A percentile compares a stretch with the other conserved stretches of the same genome.
Conservation (phyloP, 2,329 filamentous ascomycete genomes). For the Fusarium fujikuroi region DNA sequence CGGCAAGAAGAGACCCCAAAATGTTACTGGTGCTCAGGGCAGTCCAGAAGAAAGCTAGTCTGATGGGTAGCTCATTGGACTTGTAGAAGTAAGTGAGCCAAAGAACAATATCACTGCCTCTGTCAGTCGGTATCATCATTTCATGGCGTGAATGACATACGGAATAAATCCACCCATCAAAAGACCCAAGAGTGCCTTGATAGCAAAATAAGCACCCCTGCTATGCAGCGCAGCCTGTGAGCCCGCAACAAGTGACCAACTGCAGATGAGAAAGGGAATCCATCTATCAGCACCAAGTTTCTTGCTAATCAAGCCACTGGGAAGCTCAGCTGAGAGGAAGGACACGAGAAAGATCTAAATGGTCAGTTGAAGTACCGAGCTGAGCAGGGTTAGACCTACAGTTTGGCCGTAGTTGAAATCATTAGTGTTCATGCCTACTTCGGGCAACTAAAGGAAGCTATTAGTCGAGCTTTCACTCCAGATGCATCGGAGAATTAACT, state of each 20-base stretch:
- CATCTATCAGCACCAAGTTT: constrained; percentile 60
- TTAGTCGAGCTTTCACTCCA: rapidly evolving
- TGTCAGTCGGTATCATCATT: not conserved
- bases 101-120: constrained; percentile 60
- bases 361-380: not conserved
- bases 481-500: not conserved
- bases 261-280: constrained; percentile 56
- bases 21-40: constrained; percentile 68
- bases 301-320: constrained; percentile 62
- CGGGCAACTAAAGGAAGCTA: constrained; percentile 41
- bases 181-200: constrained; percentile 57
- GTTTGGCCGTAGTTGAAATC: constrained; percentile 59
- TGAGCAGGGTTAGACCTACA: constrained; percentile 30
- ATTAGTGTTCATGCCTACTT: constrained; percentile 56
- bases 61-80: constrained; percentile 72
- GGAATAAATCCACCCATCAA: constrained; percentile 64
- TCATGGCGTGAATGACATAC: constrained; percentile 27
- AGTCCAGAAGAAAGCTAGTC: constrained; percentile 77
- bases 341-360: constrained; percentile 55
- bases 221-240: constrained; percentile 53
- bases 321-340: constrained; percentile 60
- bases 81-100: constrained; percentile 83
- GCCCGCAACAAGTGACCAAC: constrained; percentile 54
- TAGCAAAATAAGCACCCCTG: constrained; percentile 53
- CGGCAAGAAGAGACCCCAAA: constrained; percentile 61